Evolutionary conservation across 805 yeast species (phyloP), one percentile per base, ranked within the genome.

Genomic region (Barnettozyma vustinii): DNA sequence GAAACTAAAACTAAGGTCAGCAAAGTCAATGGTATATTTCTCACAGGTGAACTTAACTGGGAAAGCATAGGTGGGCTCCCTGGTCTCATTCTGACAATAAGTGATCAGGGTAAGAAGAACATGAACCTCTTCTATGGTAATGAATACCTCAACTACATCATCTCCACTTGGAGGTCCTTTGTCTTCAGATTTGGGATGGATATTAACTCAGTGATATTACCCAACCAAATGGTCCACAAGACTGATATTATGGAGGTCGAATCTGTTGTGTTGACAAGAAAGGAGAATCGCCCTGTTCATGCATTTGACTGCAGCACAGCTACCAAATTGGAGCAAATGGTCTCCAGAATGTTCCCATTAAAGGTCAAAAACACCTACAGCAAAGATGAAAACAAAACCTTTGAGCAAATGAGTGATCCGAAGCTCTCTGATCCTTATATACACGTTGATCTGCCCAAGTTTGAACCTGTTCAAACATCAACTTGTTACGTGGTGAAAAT

Each of bases 11-110:
- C 83, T 23, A 73, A 75, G 42, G 65, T 86, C 13, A 73, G 83
- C 2, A 83, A 78, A 52, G 65, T 88, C 30, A 73, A 77, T 43
- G 78, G 81, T 35, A 69, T 92, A 4, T 91, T 87, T 58, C 60
- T 94, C 5, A 82, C 96, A 0, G 99, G 99, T 3, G 70, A 70
- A n/a, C 52, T 87, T 10, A 66, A 76, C 47, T 92, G 97, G 97
- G 64, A 75, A 6, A 74, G 83, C n/a, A 68, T 89, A 2, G 88
- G 96, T n/a, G 99, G 99, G 0, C 65, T 92, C 7, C 97, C 98
- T 0, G 99, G 99, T 0, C 68, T 88, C 58, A 78, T 92, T 44
- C 68, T 92, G 45, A 88, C 97, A 0, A 72, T 86, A 13, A 81
- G 87, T 49, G 97, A 89, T 56, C 86, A 88, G 56, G 90, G 89